Evolutionary conservation across 306 rosid species (phyloP).

Genomic region (Glycine soja): DNA sequence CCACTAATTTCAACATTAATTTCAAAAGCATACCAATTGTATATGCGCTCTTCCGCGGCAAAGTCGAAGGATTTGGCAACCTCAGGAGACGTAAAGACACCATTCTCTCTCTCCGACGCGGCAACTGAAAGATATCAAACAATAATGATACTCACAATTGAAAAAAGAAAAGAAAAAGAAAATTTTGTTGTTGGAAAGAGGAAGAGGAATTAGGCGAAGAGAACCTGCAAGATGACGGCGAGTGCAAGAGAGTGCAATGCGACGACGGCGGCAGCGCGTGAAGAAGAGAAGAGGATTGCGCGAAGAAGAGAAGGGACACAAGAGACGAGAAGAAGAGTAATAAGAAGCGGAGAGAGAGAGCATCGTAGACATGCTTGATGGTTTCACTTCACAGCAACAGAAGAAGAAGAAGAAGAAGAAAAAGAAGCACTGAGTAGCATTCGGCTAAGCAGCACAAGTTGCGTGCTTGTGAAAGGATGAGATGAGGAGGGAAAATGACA

Average conservation of each 20-base stretch:
- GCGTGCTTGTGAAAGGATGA: background rate
- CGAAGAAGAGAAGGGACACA: constrained; percentile 45
- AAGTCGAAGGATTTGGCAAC: constrained; percentile 81
- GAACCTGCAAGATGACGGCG: constrained; percentile 48
- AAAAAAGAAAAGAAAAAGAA: background rate
- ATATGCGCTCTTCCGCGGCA: constrained; percentile 82
- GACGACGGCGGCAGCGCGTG: constrained; percentile 46
- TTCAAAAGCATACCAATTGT: constrained; percentile 72
- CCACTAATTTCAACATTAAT: background rate
- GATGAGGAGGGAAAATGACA: constrained; percentile 4
- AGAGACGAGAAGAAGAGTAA: constrained; percentile 34
- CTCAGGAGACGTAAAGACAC: constrained; percentile 78
- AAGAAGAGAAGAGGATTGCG: constrained; percentile 47
- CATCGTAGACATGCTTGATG: constrained; percentile 29
- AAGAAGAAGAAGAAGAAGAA: too few species aligned
- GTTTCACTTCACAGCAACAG: background rate
- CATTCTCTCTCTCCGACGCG: constrained; percentile 73
- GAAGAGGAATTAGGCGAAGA: background rate
- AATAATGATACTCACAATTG: background rate
- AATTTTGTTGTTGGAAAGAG: background rate
- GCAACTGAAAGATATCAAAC: constrained; percentile 62
- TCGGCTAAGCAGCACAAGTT: background rate
- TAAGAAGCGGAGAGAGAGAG: constrained; percentile 45
- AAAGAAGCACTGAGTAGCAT: background rate
- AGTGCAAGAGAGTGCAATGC: constrained; percentile 32